Percentiles rank a stretch among this genome's conserved stretches.
Conservation (phyloP, 129 eudicot species). For the Centella asiatica region DNA sequence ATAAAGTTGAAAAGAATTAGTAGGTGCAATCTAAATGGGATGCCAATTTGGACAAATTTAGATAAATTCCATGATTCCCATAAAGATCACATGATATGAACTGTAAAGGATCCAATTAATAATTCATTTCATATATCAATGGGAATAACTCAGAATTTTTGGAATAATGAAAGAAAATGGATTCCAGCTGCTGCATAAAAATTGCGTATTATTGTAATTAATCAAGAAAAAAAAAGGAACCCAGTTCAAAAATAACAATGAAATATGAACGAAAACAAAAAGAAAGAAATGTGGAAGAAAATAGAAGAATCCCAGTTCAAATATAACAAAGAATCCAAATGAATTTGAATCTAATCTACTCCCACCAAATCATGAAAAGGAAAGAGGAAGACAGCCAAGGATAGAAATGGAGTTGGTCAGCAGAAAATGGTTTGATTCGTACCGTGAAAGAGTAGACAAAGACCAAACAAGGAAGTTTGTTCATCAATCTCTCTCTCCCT, state of each 20-base stretch:
- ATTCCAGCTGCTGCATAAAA: neutral
- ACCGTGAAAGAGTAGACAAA: constrained; percentile 12
- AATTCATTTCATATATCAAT: neutral
- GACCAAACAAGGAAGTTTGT: constrained; percentile 8
- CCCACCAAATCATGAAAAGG: neutral
- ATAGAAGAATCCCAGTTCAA: constrained; percentile 22
- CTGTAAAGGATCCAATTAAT: neutral
- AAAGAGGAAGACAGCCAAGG: neutral
- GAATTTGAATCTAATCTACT: constrained; percentile 6
- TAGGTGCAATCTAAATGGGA: neutral
- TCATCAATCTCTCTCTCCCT: neutral
- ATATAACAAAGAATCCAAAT: too few species aligned
- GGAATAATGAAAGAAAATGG: neutral
- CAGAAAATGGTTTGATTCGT: constrained; percentile 11
- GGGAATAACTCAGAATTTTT: neutral
- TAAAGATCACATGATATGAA: constrained; percentile 6
- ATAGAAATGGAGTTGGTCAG: neutral
- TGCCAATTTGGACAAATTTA: neutral
- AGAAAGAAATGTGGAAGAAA: constrained; percentile 9
- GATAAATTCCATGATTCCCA: neutral
- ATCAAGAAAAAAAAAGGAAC: constrained; percentile 1
- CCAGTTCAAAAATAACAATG: constrained; percentile 7
- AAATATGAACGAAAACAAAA: too few species aligned
- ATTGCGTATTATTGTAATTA: too few species aligned
- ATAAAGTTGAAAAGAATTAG: neutral